Evolutionary conservation across 176 grass and related monocot species (phyloP), one percentile per base, ranked within the genome.

Genomic region (Calamus simplicifolius): DNA sequence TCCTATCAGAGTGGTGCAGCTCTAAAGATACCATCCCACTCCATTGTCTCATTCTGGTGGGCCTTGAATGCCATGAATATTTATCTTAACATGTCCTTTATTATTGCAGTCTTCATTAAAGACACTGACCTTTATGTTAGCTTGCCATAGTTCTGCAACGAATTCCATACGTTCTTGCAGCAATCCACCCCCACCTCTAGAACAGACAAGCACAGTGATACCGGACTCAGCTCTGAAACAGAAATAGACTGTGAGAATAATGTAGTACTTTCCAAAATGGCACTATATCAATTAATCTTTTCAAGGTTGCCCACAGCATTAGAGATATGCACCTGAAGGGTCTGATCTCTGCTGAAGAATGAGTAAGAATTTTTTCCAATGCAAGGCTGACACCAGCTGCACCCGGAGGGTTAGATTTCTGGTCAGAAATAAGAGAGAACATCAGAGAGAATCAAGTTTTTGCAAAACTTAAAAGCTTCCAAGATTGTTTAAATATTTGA

Each of bases 301-400:
- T 52, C 21, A 26, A 28, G 30, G 4, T 28, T 49, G 4, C 21
- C 16, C 29, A 58, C 27, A 35, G 13, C 13, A 63, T 28, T 51
- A 17, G 68, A 17, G 18, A 73, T 43, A 43, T 13, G 35, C 8
- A 80, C 78, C 92, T 96, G 71, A 81, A 73, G 52, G 79, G 58
- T 52, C 75, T 82, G 59, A 88, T 50, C 25, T 96, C 92, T 85
- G 75, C 68, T 62, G 87, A 87, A 80, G 82, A 82, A 75, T 69
- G 85, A 50, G 72, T 68, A 79, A 88, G 76, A 52, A 96, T 81
- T 69, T 96, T 96, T 72, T 96, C 92, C 65, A 96, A 80, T 58
- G 92, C 92, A 62, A 96, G 82, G 72, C 87, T 96, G 60, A 96
- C 87, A 62, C 92, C 92, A 85, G 82, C 87, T 71, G 83, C 87